Base-by-base conservation (phyloP, 345 rosid species). In the Salix purpurea region DNA sequence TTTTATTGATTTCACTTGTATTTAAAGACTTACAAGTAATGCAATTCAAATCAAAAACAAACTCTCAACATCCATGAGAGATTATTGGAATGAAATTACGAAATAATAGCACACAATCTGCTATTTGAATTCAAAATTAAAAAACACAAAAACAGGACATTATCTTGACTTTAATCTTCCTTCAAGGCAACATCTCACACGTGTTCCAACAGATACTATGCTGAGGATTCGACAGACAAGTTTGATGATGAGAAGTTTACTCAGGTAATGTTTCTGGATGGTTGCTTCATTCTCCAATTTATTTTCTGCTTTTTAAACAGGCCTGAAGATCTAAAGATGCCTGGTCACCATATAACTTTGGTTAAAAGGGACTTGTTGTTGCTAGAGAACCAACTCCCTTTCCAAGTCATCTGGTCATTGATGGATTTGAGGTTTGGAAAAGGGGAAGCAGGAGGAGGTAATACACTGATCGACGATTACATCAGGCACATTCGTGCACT, bases 311-410 rank as follows among this genome's bases (percentile, higher is more conserved):
- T 5, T n/a, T 19, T 8, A 8, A 14, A 9, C 21, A 12, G 4
- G 30, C 0, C 1, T 34, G 23, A 13, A 7, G 1, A 24, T 0
- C 4, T 77, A 2, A 65, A 64, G 3, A 69, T 71, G 36, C 36
- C 13, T 21, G 42, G 65, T 54, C n/a, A 26, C 16, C 37, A 23
- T 8, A 74, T 60, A 16, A 48, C 44, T 18, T 73, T 44, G 4
- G 32, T 30, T 1, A 46, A 46, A 46, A 58, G 58, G 23, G 87
- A 84, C 34, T 23, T 84, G 65, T 62, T 84, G 28, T 66, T 81
- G 78, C 69, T 81, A 0, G 84, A 84, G 48, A 82, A 82, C 24
- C 83, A 82, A 46, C 40, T 79, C 19, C 87, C 85, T 21, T 84
- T 36, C n/a, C 19, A 8, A 1, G 30, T 84, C 28, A 73, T 84